Evolutionary conservation across 2,329 filamentous ascomycete genomes (phyloP), one percentile per base, ranked within the genome.

Genomic region (Myriosclerotinia curreyana): DNA sequence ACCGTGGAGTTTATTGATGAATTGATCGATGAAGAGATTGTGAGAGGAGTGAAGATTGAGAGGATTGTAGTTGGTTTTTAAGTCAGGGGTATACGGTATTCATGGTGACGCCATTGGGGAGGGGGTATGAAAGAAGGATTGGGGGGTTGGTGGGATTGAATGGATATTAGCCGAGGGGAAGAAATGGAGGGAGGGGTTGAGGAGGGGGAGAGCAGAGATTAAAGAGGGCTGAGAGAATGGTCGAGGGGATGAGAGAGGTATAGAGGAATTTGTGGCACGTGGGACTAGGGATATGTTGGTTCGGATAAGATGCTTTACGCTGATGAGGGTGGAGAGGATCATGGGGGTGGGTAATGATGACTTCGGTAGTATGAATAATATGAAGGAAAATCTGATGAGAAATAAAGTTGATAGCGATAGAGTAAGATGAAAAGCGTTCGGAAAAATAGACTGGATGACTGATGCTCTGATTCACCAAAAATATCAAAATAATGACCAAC

Each of bases 111-210:
- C 92, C 90, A 3, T 77, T 96, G 40, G 67, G 80, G 81, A 65
- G 81, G 84, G 71, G 65, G 46, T 67, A 65, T 61, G 75, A 71
- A 3, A 79, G 79, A 0, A 90, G 90, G 77, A 79, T 97, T 25
- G 93, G 85, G n/a, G 93, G 91, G 67, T 88, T 96, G 67, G 87
- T 96, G 65, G 91, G 87, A 7, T 78, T 97, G 68, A 95, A 90
- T 68, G 80, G 81, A 2, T 83, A 81, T 67, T 68, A 83, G 28
- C 80, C 80, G 1, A 65, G 79, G 46, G 71, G 73, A 20, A 75
- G n/a, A 11, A 14, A 46, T 25, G 38, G 5, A 12, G 22, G 28
- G 31, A 77, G 36, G 71, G 72, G 60, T 74, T 82, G 25, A 72
- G 74, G 34, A 69, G 72, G 28, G 51, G 80, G 67, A 74, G 78